Evolutionary conservation across 2,329 filamentous ascomycete species (phyloP).

Genomic region (Pyricularia sp.): DNA sequence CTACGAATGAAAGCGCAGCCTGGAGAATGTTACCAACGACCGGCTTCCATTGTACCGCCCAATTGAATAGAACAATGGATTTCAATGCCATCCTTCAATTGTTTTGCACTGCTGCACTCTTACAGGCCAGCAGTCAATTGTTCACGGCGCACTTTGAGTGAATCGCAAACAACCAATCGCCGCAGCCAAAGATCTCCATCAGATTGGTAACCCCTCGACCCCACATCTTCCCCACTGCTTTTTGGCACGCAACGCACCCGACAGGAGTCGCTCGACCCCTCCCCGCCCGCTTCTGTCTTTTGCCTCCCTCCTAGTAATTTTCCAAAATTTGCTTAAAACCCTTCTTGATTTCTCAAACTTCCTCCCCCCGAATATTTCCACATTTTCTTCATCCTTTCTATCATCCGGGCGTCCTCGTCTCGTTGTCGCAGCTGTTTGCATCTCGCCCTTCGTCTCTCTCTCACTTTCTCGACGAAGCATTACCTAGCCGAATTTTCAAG

Average conservation of each 20-base stretch:
- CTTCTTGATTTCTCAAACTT: constrained; percentile 3
- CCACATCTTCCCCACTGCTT: constrained; percentile 4
- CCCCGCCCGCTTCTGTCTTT: constrained; percentile 4
- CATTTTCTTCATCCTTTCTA: constrained; percentile 1
- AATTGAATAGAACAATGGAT: neutral
- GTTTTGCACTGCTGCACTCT: neutral
- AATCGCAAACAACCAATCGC: neutral
- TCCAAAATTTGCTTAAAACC: constrained; percentile 6
- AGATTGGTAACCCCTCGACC: constrained; percentile 4
- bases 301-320: constrained; percentile 6
- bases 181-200: constrained; percentile 2
- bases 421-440: constrained; percentile 1
- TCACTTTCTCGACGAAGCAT: constrained; percentile 3
- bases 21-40: neutral
- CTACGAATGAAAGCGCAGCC: neutral
- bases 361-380: neutral
- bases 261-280: constrained; percentile 4
- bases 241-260: constrained; percentile 1
- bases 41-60: no score
- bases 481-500: constrained; percentile 2
- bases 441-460: constrained; percentile 1
- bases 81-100: neutral
- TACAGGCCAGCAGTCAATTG: neutral
- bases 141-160: neutral
- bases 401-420: neutral